Evolutionary conservation across 345 rosid genomes (phyloP).

Genomic region (Raphanus raphanistrum): DNA sequence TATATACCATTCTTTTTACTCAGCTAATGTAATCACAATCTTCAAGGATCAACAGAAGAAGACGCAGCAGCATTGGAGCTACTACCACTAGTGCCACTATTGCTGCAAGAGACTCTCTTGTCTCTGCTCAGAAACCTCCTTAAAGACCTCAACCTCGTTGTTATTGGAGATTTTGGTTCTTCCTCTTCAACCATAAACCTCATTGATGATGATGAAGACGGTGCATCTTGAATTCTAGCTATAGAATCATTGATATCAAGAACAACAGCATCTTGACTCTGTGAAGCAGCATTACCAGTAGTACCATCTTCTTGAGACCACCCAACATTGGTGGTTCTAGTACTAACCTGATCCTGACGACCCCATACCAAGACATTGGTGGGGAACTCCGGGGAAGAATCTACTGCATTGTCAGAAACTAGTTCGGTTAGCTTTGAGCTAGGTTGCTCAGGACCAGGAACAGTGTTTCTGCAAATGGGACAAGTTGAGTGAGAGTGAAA

Average conservation of each 20-base stretch:
- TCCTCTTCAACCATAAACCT: slow-evolving; percentile 52
- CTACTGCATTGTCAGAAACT: neutral
- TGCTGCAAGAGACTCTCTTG: slow-evolving; percentile 55
- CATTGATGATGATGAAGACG: slow-evolving; percentile 28
- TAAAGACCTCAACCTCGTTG: slow-evolving; percentile 73
- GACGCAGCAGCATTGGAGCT: slow-evolving; percentile 44
- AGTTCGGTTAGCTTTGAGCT: slow-evolving; percentile 20
- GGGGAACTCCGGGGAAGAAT: slow-evolving; percentile 59
- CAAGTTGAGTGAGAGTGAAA: slow-evolving; percentile 88
- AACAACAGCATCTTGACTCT: slow-evolving; percentile 39
- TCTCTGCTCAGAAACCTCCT: slow-evolving; percentile 82
- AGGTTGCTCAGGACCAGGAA: slow-evolving; percentile 38
- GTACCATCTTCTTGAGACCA: slow-evolving; percentile 44
- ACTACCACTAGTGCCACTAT: slow-evolving; percentile 32
- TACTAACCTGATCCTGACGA: slow-evolving; percentile 61
- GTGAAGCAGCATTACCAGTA: slow-evolving; percentile 41
- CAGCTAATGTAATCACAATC: slow-evolving; percentile 3
- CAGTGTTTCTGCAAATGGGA: slow-evolving; percentile 74
- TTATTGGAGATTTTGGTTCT: slow-evolving; percentile 69
- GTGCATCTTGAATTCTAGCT: slow-evolving; percentile 21
- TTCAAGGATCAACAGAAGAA: slow-evolving; percentile 55
- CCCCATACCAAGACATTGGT: slow-evolving; percentile 95
- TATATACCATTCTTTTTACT: slow-evolving; percentile 14
- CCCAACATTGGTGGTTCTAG: slow-evolving; percentile 44
- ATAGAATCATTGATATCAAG: slow-evolving; percentile 55